Percentiles rank a stretch among this genome's conserved stretches.
Conservation (phyloP, 768 basidiomycete genomes). For the Lentinus tigrinus region DNA sequence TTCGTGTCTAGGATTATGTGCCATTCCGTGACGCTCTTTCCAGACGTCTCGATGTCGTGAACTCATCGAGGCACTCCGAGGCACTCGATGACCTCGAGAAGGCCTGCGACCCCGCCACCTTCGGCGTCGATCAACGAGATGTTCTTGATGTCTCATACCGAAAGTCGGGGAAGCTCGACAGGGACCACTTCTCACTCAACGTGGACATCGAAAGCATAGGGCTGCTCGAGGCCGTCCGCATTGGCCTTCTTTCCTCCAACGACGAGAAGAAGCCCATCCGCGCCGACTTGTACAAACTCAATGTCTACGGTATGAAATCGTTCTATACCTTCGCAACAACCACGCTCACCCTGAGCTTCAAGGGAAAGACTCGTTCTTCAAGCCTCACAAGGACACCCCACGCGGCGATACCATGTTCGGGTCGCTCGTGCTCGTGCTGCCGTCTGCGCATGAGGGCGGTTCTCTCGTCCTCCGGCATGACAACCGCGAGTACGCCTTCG, state of each 20-base stretch:
- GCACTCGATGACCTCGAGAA: constrained; percentile 27
- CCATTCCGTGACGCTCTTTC: background rate
- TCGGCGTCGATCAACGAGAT: constrained; percentile 35
- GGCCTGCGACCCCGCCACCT: constrained; percentile 41
- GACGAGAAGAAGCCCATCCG: constrained; percentile 20
- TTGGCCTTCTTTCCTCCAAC: constrained; percentile 27
- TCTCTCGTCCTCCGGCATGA: constrained; percentile 32
- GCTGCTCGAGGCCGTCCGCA: constrained; percentile 29
- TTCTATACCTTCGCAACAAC: background rate
- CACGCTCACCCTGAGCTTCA: background rate
- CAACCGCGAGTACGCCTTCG: constrained; percentile 22
- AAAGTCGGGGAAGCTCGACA: constrained; percentile 44
- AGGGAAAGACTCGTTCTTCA: constrained; percentile 17
- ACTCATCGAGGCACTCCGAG: background rate
- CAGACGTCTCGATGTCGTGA: constrained; percentile 16
- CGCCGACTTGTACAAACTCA: constrained; percentile 43
- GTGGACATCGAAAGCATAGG: constrained; percentile 31
- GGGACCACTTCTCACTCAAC: constrained; percentile 32
- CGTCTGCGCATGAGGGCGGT: constrained; percentile 46
- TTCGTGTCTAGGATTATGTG: background rate
- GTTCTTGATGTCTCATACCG: constrained; percentile 43
- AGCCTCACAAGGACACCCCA: constrained; percentile 13
- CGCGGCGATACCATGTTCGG: constrained; percentile 31
- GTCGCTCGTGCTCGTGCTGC: constrained; percentile 49
- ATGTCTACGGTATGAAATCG: constrained; percentile 38